These are phyloP conservation scores for Pontederia crassipes DNA, from an alignment of 176 grass and related monocot genomes.

Conservation along the genomic window DNA sequence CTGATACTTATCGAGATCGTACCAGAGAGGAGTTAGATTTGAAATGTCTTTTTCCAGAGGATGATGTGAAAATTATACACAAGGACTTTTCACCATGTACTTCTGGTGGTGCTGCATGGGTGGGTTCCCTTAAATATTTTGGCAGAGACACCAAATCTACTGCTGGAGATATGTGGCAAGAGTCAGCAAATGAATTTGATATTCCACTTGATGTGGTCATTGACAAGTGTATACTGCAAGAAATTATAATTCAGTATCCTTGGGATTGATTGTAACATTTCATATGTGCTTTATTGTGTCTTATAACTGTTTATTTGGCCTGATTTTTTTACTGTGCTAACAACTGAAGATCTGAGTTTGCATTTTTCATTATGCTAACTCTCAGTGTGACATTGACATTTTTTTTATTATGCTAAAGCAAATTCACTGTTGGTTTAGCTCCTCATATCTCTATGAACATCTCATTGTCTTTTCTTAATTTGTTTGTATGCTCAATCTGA, in stretches of 20 bases:
- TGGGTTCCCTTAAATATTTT: conserved; percentile 49
- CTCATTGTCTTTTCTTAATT: no score
- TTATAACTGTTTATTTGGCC: no score
- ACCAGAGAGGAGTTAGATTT: conserved; percentile 20
- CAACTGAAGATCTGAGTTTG: no score
- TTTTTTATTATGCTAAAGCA: no score
- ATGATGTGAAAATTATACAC: conserved; percentile 19
- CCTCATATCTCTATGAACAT: no score
- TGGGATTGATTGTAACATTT: conserved; percentile 4
- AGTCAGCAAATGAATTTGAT: conserved; percentile 37
- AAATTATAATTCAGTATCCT: conserved; percentile 98
- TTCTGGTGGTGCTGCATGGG: conserved; percentile 68
- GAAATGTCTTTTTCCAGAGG: conserved; percentile 23
- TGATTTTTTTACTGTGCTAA: no score
- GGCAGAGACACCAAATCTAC: conserved; percentile 29
- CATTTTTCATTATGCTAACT: no score
- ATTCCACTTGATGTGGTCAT: conserved; percentile 78
- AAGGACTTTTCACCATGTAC: conserved; percentile 21
- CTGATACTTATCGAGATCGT: conserved; percentile 28
- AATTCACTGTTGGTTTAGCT: no score
- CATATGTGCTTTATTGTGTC: not conserved
- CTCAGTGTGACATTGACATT: no score
- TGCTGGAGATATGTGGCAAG: conserved; percentile 22
- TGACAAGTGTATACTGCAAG: conserved; percentile 83
- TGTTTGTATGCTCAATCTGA: no score